phyloP scores from a whole-genome alignment of 805 yeast species.

The Pichia insulana region DNA sequence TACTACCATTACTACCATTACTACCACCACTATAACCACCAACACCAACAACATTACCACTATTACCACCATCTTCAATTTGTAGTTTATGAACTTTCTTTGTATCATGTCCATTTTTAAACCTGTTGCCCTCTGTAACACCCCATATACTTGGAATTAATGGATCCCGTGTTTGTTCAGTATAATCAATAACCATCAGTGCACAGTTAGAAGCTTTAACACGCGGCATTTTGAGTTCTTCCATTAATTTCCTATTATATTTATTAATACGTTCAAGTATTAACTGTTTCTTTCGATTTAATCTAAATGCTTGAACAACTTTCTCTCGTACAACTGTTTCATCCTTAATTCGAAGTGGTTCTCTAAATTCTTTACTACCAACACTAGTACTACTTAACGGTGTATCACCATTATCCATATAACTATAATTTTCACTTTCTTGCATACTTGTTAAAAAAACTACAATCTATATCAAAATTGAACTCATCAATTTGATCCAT shows the following conservation, averaged over 20 bases:
- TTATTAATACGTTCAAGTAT: conserved; percentile 56
- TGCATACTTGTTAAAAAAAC: too few species aligned
- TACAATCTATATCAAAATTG: too few species aligned
- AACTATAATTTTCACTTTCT: too few species aligned
- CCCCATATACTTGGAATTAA: conserved; percentile 40
- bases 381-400: too few species aligned
- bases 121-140: conserved; percentile 3
- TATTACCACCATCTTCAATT: not conserved
- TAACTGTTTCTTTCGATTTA: conserved; percentile 35
- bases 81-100: not conserved
- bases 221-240: conserved; percentile 45
- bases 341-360: not conserved
- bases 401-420: too few species aligned
- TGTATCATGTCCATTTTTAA: not conserved
- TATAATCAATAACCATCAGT: conserved; percentile 34
- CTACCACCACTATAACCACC: not conserved
- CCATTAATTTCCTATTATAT: conserved; percentile 43
- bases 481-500: too few species aligned
- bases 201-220: conserved; percentile 60
- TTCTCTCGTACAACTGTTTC: conserved; percentile 5
- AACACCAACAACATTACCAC: too few species aligned
- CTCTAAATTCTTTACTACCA: not conserved
- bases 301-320: conserved; percentile 29
- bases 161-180: conserved; percentile 38
- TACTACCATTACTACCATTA: conserved; percentile 5